Evolutionary conservation across 805 yeast species (phyloP).

Genomic region (Ogataea corticis): DNA sequence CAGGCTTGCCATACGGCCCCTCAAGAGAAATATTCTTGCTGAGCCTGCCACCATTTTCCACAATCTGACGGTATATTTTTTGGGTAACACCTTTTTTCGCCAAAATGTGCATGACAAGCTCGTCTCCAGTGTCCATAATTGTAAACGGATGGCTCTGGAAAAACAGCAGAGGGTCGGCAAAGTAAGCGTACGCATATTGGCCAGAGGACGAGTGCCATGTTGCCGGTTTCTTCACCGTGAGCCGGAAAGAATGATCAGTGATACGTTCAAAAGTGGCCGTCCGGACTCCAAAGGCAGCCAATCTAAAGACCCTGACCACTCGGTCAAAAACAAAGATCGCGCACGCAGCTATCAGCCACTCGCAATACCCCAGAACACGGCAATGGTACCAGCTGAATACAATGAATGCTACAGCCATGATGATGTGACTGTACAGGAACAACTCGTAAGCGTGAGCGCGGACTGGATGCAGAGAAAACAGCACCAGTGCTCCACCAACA

Average conservation of each 20-base stretch:
- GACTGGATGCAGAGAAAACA: constrained; percentile 51
- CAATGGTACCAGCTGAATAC: constrained; percentile 62
- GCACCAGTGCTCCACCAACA: constrained; percentile 42
- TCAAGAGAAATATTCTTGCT: constrained; percentile 46
- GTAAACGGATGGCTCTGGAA: constrained; percentile 81
- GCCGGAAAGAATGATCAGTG: constrained; percentile 39
- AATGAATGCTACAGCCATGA: constrained; percentile 53
- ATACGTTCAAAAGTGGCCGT: constrained; percentile 22
- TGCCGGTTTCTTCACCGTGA: constrained; percentile 50
- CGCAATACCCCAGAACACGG: constrained; percentile 34
- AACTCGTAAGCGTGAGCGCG: constrained; percentile 59
- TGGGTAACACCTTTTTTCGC: constrained; percentile 55
- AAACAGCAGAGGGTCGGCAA: constrained; percentile 48
- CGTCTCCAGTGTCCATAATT: constrained; percentile 40
- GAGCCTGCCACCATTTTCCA: constrained; percentile 31
- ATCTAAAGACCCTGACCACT: constrained; percentile 40
- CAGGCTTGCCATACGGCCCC: constrained; percentile 67
- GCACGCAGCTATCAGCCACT: constrained; percentile 38
- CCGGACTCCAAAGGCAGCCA: constrained; percentile 25
- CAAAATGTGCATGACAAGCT: constrained; percentile 43
- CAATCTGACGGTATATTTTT: constrained; percentile 36
- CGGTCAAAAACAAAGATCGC: constrained; percentile 57
- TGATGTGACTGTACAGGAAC: constrained; percentile 57
- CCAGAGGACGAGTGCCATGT: constrained; percentile 56
- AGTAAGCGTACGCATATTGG: constrained; percentile 55